A percentile compares a stretch with the other conserved stretches of the same genome.
These are phyloP conservation scores for Phalaenopsis aphrodite DNA, from an alignment of 106 monocot species.

Conservation along the genomic window DNA sequence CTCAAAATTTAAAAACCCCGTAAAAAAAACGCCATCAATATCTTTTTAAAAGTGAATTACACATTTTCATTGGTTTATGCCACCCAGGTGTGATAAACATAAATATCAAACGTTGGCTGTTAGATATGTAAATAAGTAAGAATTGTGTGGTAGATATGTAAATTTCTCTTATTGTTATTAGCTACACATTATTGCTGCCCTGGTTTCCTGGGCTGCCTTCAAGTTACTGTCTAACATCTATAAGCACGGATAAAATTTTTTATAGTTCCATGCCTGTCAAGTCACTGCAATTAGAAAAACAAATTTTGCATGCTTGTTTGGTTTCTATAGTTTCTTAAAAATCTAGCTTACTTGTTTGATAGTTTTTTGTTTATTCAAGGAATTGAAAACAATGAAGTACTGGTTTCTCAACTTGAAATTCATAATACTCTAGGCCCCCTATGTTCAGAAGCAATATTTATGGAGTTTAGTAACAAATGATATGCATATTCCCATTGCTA, in stretches of 20 bases:
- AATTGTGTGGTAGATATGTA: too few relatives aligned
- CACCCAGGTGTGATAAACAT: too few relatives aligned
- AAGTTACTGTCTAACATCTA: not conserved
- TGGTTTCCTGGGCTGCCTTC: not conserved
- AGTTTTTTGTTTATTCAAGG: not conserved
- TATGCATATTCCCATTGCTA: not conserved
- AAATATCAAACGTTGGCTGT: too few relatives aligned
- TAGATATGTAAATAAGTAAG: too few relatives aligned
- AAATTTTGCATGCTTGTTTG: not conserved
- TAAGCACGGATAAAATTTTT: not conserved
- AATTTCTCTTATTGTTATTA: not conserved
- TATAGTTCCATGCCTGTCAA: not conserved
- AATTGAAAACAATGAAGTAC: not conserved
- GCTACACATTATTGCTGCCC: not conserved
- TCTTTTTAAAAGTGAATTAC: too few relatives aligned
- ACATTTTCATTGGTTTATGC: too few relatives aligned
- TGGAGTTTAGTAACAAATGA: too few relatives aligned
- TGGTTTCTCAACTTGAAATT: not conserved
- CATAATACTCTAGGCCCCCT: not conserved
- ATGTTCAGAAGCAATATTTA: too few relatives aligned
- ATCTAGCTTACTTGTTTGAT: not conserved
- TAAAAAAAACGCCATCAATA: too few relatives aligned
- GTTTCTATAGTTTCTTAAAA: not conserved
- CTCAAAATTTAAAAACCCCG: too few relatives aligned
- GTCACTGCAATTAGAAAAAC: slow-evolving; percentile 1